A percentile compares a stretch with the other conserved stretches of the same genome.
phyloP scores from a whole-genome alignment of 2,329 filamentous ascomycete genomes.

The Aspergillus luchuensis region DNA sequence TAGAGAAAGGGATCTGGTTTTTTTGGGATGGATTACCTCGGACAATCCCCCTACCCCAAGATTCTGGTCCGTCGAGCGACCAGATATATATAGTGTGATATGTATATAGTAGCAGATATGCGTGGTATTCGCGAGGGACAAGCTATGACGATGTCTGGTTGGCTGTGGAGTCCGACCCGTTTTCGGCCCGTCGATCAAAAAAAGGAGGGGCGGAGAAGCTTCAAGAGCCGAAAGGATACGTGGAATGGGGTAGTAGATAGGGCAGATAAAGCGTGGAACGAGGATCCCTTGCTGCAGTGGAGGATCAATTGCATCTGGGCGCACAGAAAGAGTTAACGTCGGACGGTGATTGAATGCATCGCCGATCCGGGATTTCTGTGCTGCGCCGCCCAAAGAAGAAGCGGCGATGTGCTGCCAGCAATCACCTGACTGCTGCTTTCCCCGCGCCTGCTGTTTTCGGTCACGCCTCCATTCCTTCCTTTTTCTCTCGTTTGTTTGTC shows the following conservation, averaged over 20 bases:
- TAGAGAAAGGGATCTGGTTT: background rate
- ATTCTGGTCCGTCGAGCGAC: background rate
- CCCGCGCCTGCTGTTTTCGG: constrained; percentile 13
- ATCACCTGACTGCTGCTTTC: constrained; percentile 30
- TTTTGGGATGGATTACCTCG: background rate
- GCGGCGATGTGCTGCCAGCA: background rate
- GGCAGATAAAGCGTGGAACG: background rate
- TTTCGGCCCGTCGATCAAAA: constrained; percentile 9
- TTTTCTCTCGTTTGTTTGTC: background rate
- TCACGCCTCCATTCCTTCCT: background rate
- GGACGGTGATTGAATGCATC: background rate
- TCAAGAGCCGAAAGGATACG: background rate
- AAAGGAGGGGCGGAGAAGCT: background rate
- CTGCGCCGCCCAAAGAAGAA: background rate
- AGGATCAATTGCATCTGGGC: background rate
- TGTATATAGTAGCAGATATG: background rate
- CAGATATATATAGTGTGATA: background rate
- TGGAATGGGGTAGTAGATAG: background rate
- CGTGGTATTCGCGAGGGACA: background rate
- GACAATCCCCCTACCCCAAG: background rate
- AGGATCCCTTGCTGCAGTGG: background rate
- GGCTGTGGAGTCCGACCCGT: constrained; percentile 9
- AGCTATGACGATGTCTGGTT: constrained; percentile 8
- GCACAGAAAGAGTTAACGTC: background rate
- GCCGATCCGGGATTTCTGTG: background rate